Base-by-base conservation (phyloP, 2,329 filamentous ascomycete species). In the Coniochaeta hoffmannii region DNA sequence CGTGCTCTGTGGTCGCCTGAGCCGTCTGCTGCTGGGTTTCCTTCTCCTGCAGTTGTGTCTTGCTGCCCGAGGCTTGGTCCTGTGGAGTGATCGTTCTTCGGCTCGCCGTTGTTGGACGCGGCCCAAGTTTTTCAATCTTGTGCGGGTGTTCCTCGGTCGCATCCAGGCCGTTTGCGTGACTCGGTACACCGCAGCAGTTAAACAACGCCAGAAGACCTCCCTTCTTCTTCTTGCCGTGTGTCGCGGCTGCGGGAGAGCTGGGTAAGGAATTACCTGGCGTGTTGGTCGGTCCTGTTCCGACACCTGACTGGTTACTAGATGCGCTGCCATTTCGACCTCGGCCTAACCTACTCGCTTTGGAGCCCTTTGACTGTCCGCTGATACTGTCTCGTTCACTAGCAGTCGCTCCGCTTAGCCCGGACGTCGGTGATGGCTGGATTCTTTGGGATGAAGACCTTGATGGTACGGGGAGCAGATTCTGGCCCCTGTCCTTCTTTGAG, bases 311-410 rank as follows among this genome's bases (percentile, higher is more conserved):
- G 71, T 83, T 84, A 72, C 84, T 89, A 62, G 82, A 83, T 59
- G 82, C 78, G 71, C 85, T 89, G 63, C 83, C 82, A 72, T 87
- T 87, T 65, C 83, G 77, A 64, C 81, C 79, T 61, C 80, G 76
- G 59, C 79, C 83, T 55, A 83, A 71, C 63, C 86, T 82, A 71
- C 85, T 88, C 61, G 77, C 74, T 71, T 79, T 84, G 58, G 82
- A 86, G 62, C 82, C 83, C 69, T 83, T 87, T 51, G 86, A 88
- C 61, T 79, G 77, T 57, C 79, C 79, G 62, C 81, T 79, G 63
- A 85, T 82, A 66, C 82, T 87, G 64, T 83, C 83, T 67, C 79
- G 73, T 62, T 85, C 81, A 69, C 74, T 79, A 55, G 77, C 78
- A 53, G 82, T 84, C 50, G 75, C 78, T 63, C 82, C 82, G 69